phyloP scores from a whole-genome alignment of 352 stramenopile species.

The Globisporangium rhizosaccharum region DNA sequence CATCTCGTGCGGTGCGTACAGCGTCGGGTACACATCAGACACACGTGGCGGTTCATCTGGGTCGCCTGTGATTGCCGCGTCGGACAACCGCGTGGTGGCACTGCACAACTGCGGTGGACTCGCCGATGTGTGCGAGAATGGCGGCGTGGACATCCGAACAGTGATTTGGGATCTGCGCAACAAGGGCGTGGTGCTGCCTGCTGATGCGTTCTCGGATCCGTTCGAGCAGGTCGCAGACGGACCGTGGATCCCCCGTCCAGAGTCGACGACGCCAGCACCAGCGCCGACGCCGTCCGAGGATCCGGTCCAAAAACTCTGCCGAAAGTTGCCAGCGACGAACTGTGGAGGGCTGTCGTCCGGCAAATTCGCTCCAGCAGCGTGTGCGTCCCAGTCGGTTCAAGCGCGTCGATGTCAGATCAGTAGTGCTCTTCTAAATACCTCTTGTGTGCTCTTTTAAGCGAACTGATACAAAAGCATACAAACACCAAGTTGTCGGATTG shows the following conservation, averaged over 20 bases:
- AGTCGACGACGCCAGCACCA: constrained; percentile 11
- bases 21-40: constrained; percentile 38
- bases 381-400: too few relatives aligned
- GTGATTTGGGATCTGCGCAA: constrained; percentile 25
- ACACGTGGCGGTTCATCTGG: constrained; percentile 35
- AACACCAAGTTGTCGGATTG: too few relatives aligned
- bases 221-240: constrained; percentile 14
- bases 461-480: too few relatives aligned
- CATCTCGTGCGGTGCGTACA: constrained; percentile 24
- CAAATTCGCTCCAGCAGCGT: too few relatives aligned
- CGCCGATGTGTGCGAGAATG: constrained; percentile 21
- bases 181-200: constrained; percentile 20
- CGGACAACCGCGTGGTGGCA: constrained; percentile 37
- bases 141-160: constrained; percentile 26
- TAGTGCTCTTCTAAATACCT: too few relatives aligned
- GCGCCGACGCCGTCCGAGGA: constrained; percentile 8
- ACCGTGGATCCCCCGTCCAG: constrained; percentile 21
- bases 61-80: constrained; percentile 31
- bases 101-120: constrained; percentile 45
- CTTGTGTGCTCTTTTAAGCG: too few relatives aligned
- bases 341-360: too few relatives aligned
- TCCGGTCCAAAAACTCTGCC: too few relatives aligned
- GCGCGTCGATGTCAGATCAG: too few relatives aligned
- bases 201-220: constrained; percentile 20
- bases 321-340: too few relatives aligned